Evolutionary conservation across 441 rosid species (phyloP).

Genomic region (Lepidium campestre): DNA sequence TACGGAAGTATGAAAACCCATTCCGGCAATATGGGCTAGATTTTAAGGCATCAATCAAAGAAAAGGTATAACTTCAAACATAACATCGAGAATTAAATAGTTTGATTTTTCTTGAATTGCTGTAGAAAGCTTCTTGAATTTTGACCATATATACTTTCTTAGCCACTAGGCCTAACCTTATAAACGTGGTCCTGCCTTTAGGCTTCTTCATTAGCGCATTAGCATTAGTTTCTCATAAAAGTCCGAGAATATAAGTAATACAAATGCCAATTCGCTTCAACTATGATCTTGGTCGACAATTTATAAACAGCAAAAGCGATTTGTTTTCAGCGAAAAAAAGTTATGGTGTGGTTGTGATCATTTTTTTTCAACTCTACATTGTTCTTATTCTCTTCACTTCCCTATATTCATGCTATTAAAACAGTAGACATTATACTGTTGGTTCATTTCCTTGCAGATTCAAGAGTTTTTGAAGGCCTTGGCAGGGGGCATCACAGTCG

Average conservation of each 20-base stretch:
- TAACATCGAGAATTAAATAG: background rate
- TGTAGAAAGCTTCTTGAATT: background rate
- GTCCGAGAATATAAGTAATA: background rate
- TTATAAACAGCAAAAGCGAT: background rate
- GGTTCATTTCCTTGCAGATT: slow-evolving; percentile 48
- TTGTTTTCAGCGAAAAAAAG: background rate
- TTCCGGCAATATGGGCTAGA: slow-evolving; percentile 79
- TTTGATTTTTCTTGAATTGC: background rate
- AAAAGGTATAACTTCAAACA: slow-evolving; percentile 26
- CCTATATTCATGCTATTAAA: background rate
- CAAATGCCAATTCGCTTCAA: background rate
- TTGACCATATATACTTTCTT: background rate
- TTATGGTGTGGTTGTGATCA: background rate
- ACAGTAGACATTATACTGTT: slow-evolving; percentile 2
- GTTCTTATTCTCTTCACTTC: background rate
- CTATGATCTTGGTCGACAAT: background rate
- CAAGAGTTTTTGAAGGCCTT: slow-evolving; percentile 53
- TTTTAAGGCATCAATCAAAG: slow-evolving; percentile 49
- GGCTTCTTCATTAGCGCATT: background rate
- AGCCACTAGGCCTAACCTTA: background rate
- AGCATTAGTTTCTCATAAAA: slow-evolving; percentile 1
- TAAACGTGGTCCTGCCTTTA: background rate
- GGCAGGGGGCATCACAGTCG: slow-evolving; percentile 68
- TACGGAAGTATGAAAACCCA: slow-evolving; percentile 76
- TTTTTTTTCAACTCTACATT: background rate